Base-by-base conservation (phyloP, 2,329 filamentous ascomycete species). In the Gnomoniopsis smithogilvyi region DNA sequence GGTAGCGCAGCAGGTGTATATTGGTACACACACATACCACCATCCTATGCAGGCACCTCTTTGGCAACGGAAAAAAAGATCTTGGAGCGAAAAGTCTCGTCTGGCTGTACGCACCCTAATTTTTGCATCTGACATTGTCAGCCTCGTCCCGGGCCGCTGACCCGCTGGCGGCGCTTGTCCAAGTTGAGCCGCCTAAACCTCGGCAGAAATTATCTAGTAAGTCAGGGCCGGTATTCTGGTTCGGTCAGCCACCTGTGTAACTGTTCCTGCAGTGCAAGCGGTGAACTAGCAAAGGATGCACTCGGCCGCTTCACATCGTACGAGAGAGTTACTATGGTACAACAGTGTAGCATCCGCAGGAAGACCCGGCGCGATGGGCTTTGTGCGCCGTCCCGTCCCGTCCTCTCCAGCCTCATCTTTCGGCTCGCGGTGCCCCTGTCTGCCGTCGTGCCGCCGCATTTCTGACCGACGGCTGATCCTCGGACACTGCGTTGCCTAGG, bases 391-490 rank as follows among this genome's bases (percentile, higher is more conserved):
- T 51, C 55, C 55, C 47, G 59, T 34, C 8, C 33, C 52, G 41
- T 10, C 22, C 38, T 11, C 30, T 36, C 55, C 55, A 51, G 46
- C 51, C 48, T 54, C 36, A 6, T 33, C 24, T 21, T 46, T 38
- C 54, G 36, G 33, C 30, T 11, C 45, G 8, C 2, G 8, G 19
- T 30, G 19, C 24, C 59, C 38, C 38, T 33, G 49, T 47, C 52
- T 54, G 33, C 51, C 60, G 56, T 56, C 56, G 60, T 36, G 46
- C 60, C 60, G 60, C 36, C 55, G 59, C 49, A 36, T 38, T 51
- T 51, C 45, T 38, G 52, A 26, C 59, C 59, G 56, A 46, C 56
- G 59, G 59, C 47, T 61, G 38, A 61, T 54, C 59, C 33, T 61
- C 59, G 59, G 59, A n/a, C 12, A 41, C 38, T 26, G 33, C 21